Percentiles rank a stretch among this genome's conserved stretches.
Evolutionary conservation across 2,329 filamentous ascomycete species (phyloP).

Genomic region (Drechslerella coelobrocha): DNA sequence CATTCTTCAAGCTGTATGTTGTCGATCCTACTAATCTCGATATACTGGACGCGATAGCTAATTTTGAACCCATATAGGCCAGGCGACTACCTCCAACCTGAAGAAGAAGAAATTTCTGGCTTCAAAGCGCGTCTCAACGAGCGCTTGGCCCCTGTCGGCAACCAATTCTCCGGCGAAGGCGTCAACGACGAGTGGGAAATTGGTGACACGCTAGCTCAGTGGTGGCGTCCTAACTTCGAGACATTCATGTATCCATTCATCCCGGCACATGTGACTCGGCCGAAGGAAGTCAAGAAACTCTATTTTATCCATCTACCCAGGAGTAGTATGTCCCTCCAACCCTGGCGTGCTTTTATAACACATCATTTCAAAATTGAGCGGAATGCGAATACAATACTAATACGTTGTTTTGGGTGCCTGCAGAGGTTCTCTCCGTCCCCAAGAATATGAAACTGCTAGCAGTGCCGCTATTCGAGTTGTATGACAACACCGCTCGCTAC

Average conservation of each 20-base stretch:
- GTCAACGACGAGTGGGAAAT: conserved; percentile 94
- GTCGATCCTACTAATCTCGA: background rate
- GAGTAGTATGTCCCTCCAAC: conserved; percentile 70
- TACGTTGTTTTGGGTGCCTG: background rate
- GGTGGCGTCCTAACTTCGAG: conserved; percentile 99
- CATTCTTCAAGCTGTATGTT: conserved; percentile 89
- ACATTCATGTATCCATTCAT: conserved; percentile 99
- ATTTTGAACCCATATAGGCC: conserved; percentile 64
- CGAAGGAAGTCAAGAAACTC: conserved; percentile 99
- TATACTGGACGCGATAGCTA: conserved; percentile 4
- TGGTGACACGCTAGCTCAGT: conserved; percentile 92
- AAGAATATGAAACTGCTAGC: conserved; percentile 99
- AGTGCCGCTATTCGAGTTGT: conserved; percentile 94
- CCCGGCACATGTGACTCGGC: conserved; percentile 90
- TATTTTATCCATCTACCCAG: conserved; percentile 95
- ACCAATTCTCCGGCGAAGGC: conserved; percentile 78
- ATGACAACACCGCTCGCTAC: conserved; percentile 94
- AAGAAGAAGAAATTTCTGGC: conserved; percentile 90
- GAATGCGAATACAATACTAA: conserved; percentile 7
- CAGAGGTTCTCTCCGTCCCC: conserved; percentile 92
- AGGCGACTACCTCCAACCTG: conserved; percentile 87
- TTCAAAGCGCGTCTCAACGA: conserved; percentile 94
- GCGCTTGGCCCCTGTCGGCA: conserved; percentile 87
- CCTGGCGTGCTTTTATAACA: background rate
- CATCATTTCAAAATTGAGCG: background rate